phyloP scores from a whole-genome alignment of 2,329 filamentous ascomycete species.

The Fusarium beomiforme region DNA sequence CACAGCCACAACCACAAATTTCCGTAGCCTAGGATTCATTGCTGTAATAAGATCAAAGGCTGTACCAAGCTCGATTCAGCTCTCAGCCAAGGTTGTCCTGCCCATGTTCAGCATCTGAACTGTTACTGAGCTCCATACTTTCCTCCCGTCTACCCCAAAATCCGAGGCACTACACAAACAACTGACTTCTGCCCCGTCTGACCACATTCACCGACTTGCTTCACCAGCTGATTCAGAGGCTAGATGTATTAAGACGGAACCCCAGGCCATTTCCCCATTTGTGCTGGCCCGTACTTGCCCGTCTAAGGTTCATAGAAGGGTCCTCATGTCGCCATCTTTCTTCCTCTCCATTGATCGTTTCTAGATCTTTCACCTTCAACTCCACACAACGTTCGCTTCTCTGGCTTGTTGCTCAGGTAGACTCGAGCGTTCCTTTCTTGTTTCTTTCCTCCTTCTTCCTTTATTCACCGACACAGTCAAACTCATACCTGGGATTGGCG shows the following conservation, averaged over 20 bases:
- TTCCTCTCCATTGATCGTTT: constrained; percentile 10
- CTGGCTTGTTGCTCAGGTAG: constrained; percentile 8
- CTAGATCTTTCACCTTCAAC: constrained; percentile 12
- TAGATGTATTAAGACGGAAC: not conserved
- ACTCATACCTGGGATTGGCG: constrained; percentile 12
- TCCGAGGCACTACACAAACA: not conserved
- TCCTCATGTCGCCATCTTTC: constrained; percentile 19
- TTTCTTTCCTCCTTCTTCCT: constrained; percentile 10
- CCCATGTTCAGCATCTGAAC: not conserved
- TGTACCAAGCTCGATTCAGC: constrained; percentile 13
- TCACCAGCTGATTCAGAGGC: not conserved
- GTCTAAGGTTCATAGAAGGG: not conserved
- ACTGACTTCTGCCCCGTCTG: constrained; percentile 17
- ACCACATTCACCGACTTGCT: constrained; percentile 29
- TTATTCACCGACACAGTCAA: constrained; percentile 9
- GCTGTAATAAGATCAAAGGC: not conserved
- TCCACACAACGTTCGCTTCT: constrained; percentile 26
- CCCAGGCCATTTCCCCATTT: constrained; percentile 21
- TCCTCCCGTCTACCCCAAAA: not conserved
- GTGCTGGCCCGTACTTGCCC: constrained; percentile 14
- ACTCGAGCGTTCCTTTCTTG: constrained; percentile 25
- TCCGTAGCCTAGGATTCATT: not conserved
- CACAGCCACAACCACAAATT: not conserved
- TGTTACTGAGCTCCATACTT: not conserved
- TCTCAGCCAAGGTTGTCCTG: constrained; percentile 8